A percentile compares a stretch with the other conserved stretches of the same genome.
These are phyloP conservation scores for Colletotrichum liriopes DNA, from an alignment of 2,329 filamentous ascomycete genomes.

Conservation along the genomic window DNA sequence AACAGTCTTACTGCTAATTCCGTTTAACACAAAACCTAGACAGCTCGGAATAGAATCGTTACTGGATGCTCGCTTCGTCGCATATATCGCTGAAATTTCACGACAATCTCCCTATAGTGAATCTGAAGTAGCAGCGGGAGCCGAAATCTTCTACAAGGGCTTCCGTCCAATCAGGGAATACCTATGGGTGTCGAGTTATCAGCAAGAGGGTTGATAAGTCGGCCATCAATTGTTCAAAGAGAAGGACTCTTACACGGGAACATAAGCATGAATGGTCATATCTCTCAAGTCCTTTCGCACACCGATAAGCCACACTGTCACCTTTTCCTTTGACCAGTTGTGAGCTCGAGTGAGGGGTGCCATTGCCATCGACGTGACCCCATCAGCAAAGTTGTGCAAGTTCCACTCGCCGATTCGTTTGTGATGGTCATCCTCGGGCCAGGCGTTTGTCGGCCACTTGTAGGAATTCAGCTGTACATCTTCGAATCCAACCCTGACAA, in stretches of 20 bases:
- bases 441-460: constrained; percentile 52
- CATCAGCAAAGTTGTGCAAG: constrained; percentile 45
- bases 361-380: constrained; percentile 53
- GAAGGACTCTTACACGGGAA: constrained; percentile 46
- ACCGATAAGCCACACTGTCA: constrained; percentile 50
- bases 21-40: no score
- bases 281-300: constrained; percentile 51
- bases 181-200: no score
- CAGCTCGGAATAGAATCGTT: no score
- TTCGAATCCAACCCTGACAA: constrained; percentile 51
- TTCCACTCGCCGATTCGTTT: constrained; percentile 51
- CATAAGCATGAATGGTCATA: constrained; percentile 51
- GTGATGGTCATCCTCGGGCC: constrained; percentile 51
- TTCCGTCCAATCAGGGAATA: no score
- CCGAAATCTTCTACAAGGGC: no score
- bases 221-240: not conserved
- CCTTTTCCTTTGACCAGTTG: constrained; percentile 49
- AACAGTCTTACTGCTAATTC: no score
- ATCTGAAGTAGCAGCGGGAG: no score
- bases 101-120: no score
- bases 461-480: constrained; percentile 48
- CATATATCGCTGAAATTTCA: no score
- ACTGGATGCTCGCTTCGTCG: no score
- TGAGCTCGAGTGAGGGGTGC: constrained; percentile 52
- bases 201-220: no score